These are phyloP conservation scores for Atkinsonella texensis DNA, from an alignment of 2,329 filamentous ascomycete genomes.

Conservation along the genomic window DNA sequence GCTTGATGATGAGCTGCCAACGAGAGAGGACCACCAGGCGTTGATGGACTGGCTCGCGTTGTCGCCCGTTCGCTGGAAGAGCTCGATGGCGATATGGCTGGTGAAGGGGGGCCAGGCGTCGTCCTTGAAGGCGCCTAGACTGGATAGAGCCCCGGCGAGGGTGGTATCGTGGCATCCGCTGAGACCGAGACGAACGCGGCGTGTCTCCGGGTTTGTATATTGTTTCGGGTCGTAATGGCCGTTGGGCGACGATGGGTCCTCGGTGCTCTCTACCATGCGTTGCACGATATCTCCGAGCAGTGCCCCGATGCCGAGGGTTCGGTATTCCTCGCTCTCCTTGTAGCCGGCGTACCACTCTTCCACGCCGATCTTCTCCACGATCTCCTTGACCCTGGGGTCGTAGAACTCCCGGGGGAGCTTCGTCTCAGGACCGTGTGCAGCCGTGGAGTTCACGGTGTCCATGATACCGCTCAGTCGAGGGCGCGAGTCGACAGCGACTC, in stretches of 20 bases:
- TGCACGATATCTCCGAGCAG: slow-evolving; percentile 74
- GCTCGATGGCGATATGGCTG: slow-evolving; percentile 79
- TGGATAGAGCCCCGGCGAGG: slow-evolving; percentile 64
- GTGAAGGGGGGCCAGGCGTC: slow-evolving; percentile 86
- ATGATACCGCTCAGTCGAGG: slow-evolving; percentile 82
- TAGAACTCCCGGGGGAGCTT: slow-evolving; percentile 79
- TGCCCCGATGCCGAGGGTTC: slow-evolving; percentile 75
- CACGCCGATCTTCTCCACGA: slow-evolving; percentile 63
- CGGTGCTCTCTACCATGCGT: slow-evolving; percentile 56
- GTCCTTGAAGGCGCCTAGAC: slow-evolving; percentile 64
- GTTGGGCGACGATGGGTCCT: slow-evolving; percentile 41
- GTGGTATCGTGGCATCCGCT: slow-evolving; percentile 92
- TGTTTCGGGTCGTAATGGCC: slow-evolving; percentile 36
- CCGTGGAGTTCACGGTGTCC: slow-evolving; percentile 84
- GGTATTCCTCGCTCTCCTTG: slow-evolving; percentile 72
- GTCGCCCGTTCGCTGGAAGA: slow-evolving; percentile 52
- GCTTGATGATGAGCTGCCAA: slow-evolving; percentile 18
- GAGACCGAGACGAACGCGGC: slow-evolving; percentile 59
- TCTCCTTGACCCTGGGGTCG: slow-evolving; percentile 55
- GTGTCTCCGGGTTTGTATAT: slow-evolving; percentile 14
- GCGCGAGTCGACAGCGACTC: slow-evolving; percentile 70
- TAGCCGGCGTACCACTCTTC: slow-evolving; percentile 95
- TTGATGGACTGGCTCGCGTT: slow-evolving; percentile 14
- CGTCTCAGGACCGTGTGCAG: slow-evolving; percentile 65
- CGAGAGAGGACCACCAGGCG: slow-evolving; percentile 15